Base-by-base conservation (phyloP, 2,329 filamentous ascomycete species). In the Talaromyces marneffei region DNA sequence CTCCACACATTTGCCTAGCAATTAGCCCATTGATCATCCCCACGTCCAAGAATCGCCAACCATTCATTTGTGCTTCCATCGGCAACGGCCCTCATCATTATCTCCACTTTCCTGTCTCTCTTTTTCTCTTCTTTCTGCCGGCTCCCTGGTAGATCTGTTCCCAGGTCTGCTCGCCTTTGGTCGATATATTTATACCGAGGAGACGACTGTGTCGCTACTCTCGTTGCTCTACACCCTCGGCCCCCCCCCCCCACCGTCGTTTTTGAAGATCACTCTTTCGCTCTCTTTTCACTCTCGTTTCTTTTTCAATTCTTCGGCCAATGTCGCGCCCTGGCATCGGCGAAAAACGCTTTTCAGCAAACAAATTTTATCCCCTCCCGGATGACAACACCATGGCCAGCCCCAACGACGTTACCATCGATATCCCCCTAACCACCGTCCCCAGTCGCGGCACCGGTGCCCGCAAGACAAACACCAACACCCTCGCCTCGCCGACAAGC, bases 351-450 rank as follows among this genome's bases (percentile, higher is more conserved):
- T 77, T 79, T 63, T 79, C 78, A 25, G 68, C 67, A 62, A 75
- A 80, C 65, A 76, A 77, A 60, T 81, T 81, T 62, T 70, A 78
- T 60, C 75, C 75, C 23, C 70, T 77, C 42, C 74, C 69, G 31
- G 75, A 75, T 52, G 48, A 59, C 27, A 3, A 31, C 56, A 68
- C 8, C 68, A 81, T 81, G 78, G 66, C 72, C 56, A 77, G 76
- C 61, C 76, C 79, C 29, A 78, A 82, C 65, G 82, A 85, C 67
- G 80, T 79, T 46, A 84, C 83, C 27, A 83, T 83, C 67, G 81
- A 87, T 66, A 88, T 88, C 57, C 85, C 85, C 7, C 77, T 88
- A 64, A 80, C 83, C 66, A 79, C 78, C 53, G 81, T 86, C 42
- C 72, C 78, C 65, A 83, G 79, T 61, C 76, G 78, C 63, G 74